phyloP scores from a whole-genome alignment of 2,329 filamentous ascomycete species.

The Sclerotinia trifoliorum region DNA sequence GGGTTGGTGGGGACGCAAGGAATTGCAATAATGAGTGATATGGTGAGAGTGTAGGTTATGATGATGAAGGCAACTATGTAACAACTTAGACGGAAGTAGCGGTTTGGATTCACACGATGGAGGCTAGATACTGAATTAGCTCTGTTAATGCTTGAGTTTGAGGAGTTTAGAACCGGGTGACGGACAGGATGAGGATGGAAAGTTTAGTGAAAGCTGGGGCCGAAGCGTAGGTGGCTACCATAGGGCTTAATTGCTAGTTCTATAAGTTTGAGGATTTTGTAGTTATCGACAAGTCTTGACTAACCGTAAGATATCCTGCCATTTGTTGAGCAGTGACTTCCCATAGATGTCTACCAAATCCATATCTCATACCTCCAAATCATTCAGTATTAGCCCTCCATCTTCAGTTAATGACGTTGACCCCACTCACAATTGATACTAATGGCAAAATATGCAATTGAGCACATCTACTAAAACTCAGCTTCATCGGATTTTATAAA shows the following conservation, averaged over 20 bases:
- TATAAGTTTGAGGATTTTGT: neutral
- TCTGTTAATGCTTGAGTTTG: too few species aligned
- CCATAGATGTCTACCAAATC: conserved; percentile 6
- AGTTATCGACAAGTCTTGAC: neutral
- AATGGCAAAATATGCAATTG: conserved; percentile 10
- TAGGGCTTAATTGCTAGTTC: neutral
- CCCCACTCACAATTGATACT: neutral
- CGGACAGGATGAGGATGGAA: neutral
- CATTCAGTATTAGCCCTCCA: neutral
- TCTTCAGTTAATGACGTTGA: neutral
- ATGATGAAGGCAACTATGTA: neutral
- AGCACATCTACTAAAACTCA: neutral
- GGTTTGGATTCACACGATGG: conserved; percentile 2
- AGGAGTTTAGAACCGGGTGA: neutral
- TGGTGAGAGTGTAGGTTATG: neutral
- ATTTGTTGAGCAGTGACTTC: conserved; percentile 3
- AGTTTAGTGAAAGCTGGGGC: conserved; percentile 1
- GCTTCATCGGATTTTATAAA: neutral
- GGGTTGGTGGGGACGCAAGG: neutral
- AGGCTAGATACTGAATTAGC: neutral
- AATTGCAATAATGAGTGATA: conserved; percentile 1
- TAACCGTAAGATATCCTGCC: neutral
- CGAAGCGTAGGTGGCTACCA: conserved; percentile 6
- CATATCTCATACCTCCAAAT: neutral
- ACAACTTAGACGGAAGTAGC: neutral